These are phyloP conservation scores for Ceratonia siliqua DNA, from an alignment of 306 rosid genomes.

Conservation along the genomic window DNA sequence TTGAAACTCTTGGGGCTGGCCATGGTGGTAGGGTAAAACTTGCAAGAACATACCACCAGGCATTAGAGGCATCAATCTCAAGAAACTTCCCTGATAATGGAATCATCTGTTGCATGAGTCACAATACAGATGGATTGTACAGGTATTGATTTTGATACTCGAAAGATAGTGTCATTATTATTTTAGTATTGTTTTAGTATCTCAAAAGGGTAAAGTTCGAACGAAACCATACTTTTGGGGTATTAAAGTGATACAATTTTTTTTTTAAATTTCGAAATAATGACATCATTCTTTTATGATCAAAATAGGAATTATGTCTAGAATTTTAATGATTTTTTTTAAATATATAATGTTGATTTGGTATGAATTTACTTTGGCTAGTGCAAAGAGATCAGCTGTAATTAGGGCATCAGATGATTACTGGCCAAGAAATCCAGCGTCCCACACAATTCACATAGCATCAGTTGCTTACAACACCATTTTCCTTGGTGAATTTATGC, in stretches of 20 bases:
- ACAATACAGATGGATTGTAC: conserved; percentile 69
- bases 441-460: conserved; percentile 70
- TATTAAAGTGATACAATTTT: no score
- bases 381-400: conserved; percentile 68
- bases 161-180: no score
- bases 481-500: conserved; percentile 78
- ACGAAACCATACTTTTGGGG: no score
- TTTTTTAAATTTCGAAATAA: no score
- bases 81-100: conserved; percentile 70
- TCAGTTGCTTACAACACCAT: conserved; percentile 72
- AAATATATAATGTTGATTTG: not conserved
- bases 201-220: no score
- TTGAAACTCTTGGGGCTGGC: conserved; percentile 74
- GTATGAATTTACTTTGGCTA: conserved; percentile 11
- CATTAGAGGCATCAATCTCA: conserved; percentile 65
- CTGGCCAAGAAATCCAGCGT: conserved; percentile 68
- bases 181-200: no score
- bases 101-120: conserved; percentile 77
- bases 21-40: conserved; percentile 70
- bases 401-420: conserved; percentile 75
- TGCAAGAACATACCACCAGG: conserved; percentile 64
- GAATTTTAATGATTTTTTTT: no score
- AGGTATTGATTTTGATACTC: no score
- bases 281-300: no score
- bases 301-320: no score